A percentile compares a stretch with the other conserved stretches of the same genome.
Conservation (phyloP, 2,329 filamentous ascomycete species). For the Arthrinium puccinioides region DNA sequence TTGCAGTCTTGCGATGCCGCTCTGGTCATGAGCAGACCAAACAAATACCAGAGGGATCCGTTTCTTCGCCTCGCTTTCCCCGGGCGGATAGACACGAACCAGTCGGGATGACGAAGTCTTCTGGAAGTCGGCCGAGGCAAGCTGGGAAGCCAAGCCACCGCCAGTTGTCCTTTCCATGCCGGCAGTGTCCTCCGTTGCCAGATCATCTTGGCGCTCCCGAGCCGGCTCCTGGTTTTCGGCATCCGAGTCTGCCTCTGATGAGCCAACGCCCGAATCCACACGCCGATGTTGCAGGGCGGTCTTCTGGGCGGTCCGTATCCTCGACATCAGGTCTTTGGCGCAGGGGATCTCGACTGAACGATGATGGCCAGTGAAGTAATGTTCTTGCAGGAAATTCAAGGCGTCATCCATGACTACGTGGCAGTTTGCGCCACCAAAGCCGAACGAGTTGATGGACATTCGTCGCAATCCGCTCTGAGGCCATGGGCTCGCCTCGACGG, state of each 20-base stretch:
- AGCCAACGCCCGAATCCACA: background rate
- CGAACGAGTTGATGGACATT: slow-evolving; percentile 49
- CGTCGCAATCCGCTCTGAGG: slow-evolving; percentile 35
- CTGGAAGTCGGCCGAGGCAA: background rate
- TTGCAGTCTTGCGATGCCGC: background rate
- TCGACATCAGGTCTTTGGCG: background rate
- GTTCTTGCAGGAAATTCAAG: slow-evolving; percentile 28
- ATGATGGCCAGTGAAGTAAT: slow-evolving; percentile 24
- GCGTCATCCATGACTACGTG: slow-evolving; percentile 45
- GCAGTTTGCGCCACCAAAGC: slow-evolving; percentile 50
- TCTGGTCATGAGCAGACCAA: background rate
- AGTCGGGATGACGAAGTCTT: background rate
- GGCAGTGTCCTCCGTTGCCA: background rate
- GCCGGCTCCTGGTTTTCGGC: too few species aligned
- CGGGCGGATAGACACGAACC: background rate
- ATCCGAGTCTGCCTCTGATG: background rate
- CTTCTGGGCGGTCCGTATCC: background rate
- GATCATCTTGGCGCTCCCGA: too few species aligned
- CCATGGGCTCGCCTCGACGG: slow-evolving; percentile 33
- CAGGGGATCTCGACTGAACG: slow-evolving; percentile 6
- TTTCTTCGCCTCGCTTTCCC: background rate
- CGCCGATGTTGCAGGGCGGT: background rate
- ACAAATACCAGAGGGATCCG: background rate
- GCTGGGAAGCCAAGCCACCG: background rate
- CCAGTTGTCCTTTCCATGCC: background rate